Base-by-base conservation (phyloP, 2,329 filamentous ascomycete genomes). In the Calcarisporium arbuscula region DNA sequence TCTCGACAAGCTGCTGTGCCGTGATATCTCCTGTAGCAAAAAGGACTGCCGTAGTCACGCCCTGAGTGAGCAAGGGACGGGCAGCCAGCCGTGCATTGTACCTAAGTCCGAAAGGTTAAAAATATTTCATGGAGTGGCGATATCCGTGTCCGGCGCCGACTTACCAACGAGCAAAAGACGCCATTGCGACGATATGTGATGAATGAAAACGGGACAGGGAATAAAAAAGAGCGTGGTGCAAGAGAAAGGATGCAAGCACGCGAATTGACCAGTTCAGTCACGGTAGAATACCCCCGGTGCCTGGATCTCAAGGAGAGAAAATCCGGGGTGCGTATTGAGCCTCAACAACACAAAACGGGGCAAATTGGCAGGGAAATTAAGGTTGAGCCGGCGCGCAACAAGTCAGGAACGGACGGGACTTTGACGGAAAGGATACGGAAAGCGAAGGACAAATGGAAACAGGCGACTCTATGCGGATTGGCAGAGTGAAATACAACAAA, bases 11-110 rank as follows among this genome's bases (percentile, higher is more conserved):
- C 64, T 96, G 90, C 64, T 98, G 92, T 23, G 92, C 87, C 47
- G 94, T 80, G 41, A 83, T 71, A 65, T 98, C 92, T 51, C 92
- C 92, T 11, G 88, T 85, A 39, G 84, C 89, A 58, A 96, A 98
- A 44, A 98, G 80, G 40, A 96, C 74, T 31, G 86, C 84, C 25
- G 90, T 95, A 37, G 88, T 94, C 50, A 95, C 67, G 57, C 82
- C 85, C 69, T 95, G 87, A 9, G 90, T 96, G 53, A 95, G 77
- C 49, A 96, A 69, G 40, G 90, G 90, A 54, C 85, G 77, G 52
- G 79, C 75, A 49, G 83, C 81, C 57, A 95, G 72, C 61, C 78
- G 84, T 54, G 77, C 71, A 64, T 94, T 87, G 68, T 96, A 96
- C 88, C 89, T 85, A 46, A 29, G 27, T 31, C 20, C 14, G 12